A percentile compares a stretch with the other conserved stretches of the same genome.
These are phyloP conservation scores for Stephanodiscus triporus DNA, from an alignment of 108 stramenopile species.

Conservation along the genomic window DNA sequence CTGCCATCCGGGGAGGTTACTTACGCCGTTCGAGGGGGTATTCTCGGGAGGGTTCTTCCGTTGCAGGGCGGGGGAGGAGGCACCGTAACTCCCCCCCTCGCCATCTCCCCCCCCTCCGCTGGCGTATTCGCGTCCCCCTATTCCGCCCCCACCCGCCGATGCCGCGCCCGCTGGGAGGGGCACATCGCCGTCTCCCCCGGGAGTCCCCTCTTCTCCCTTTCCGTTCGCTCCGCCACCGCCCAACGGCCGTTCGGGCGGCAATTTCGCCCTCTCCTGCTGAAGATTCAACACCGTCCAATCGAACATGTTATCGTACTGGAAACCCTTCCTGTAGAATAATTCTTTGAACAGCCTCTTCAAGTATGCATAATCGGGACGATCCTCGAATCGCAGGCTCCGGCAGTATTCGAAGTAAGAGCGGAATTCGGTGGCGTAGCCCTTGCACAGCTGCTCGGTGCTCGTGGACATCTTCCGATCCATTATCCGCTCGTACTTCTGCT, in stretches of 20 bases:
- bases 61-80: constrained; percentile 3
- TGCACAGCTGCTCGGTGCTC: constrained; percentile 98
- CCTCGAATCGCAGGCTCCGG: constrained; percentile 97
- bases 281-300: constrained; percentile 98
- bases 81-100: constrained; percentile 10
- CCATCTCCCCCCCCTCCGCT: constrained; percentile 4
- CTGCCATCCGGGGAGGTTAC: constrained; percentile 17
- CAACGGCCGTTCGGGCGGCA: constrained; percentile 72
- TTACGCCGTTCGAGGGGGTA: constrained; percentile 9
- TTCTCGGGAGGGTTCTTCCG: constrained; percentile 42
- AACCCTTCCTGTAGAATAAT: constrained; percentile 97
- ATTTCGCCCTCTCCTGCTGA: constrained; percentile 86
- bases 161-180: constrained; percentile 7
- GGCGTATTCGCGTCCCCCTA: constrained; percentile 9
- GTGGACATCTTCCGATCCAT: constrained; percentile 99
- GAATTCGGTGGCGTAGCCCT: constrained; percentile 99
- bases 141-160: constrained; percentile 9
- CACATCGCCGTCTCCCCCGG: neutral
- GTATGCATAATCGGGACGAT: constrained; percentile 99
- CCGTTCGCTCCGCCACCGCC: constrained; percentile 12
- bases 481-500: constrained; percentile 99
- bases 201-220: constrained; percentile 32
- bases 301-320: constrained; percentile 99
- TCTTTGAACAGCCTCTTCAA: constrained; percentile 97
- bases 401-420: constrained; percentile 99